Percentiles rank a stretch among this genome's conserved stretches.
Evolutionary conservation across 2,329 filamentous ascomycete genomes (phyloP).

Genomic region (Graphiopsis chlorocephala): DNA sequence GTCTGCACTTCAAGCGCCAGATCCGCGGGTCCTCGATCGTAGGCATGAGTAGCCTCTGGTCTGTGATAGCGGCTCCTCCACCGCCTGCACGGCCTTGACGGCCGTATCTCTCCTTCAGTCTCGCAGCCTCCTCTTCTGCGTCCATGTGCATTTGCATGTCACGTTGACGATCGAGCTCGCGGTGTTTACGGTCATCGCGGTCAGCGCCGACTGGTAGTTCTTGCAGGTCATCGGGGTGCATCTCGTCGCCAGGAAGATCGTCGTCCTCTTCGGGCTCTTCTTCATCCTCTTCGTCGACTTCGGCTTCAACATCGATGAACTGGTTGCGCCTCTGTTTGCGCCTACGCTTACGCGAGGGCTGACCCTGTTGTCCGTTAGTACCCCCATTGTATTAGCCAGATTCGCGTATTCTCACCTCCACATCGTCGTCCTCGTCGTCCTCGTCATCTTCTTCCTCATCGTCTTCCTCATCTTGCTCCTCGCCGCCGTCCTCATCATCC

Average conservation of each 20-base stretch:
- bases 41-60: slow-evolving; percentile 81
- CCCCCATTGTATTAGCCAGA: not conserved
- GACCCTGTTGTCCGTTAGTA: slow-evolving; percentile 46
- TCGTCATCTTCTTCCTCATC: slow-evolving; percentile 31
- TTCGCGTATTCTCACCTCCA: slow-evolving; percentile 5
- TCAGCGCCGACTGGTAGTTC: slow-evolving; percentile 71
- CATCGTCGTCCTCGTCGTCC: slow-evolving; percentile 31
- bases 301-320: slow-evolving; percentile 97
- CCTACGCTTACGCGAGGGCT: slow-evolving; percentile 75
- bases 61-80: slow-evolving; percentile 72
- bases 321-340: slow-evolving; percentile 72
- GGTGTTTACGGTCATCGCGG: slow-evolving; percentile 86
- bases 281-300: slow-evolving; percentile 92
- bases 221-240: slow-evolving; percentile 84
- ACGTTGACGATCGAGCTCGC: slow-evolving; percentile 88
- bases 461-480: slow-evolving; percentile 48
- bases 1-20: slow-evolving; percentile 89
- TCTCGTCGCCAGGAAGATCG: slow-evolving; percentile 79
- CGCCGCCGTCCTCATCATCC: slow-evolving; percentile 56
- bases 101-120: slow-evolving; percentile 83
- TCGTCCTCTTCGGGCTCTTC: slow-evolving; percentile 86
- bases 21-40: slow-evolving; percentile 95
- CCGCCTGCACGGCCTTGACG: slow-evolving; percentile 61
- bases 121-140: slow-evolving; percentile 87
- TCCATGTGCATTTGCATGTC: slow-evolving; percentile 86